These are phyloP conservation scores for Isabelozyma heimii DNA, from an alignment of 805 yeast species.

Conservation along the genomic window DNA sequence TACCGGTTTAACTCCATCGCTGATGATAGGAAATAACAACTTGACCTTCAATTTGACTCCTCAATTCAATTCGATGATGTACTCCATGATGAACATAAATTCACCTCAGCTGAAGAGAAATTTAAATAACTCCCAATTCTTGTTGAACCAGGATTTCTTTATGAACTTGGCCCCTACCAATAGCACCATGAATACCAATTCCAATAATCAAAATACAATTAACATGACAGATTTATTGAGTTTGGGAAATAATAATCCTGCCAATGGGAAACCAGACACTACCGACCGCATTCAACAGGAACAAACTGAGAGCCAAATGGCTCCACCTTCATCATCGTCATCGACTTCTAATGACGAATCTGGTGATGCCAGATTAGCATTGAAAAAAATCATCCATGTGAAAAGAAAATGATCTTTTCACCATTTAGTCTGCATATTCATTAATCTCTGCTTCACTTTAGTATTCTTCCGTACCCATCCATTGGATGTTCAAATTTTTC, in stretches of 20 bases:
- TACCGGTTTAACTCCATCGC: slow-evolving; percentile 29
- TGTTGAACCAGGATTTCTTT: slow-evolving; percentile 28
- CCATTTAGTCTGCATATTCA: neutral
- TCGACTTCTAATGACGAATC: slow-evolving; percentile 19
- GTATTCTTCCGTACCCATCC: neutral
- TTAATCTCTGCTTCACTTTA: neutral
- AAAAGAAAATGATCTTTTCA: slow-evolving; percentile 16
- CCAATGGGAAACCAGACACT: neutral
- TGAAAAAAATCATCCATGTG: slow-evolving; percentile 34
- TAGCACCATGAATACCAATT: slow-evolving; percentile 2
- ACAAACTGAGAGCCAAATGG: neutral
- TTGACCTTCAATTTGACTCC: slow-evolving; percentile 36
- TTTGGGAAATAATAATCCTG: slow-evolving; percentile 4
- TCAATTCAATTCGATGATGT: slow-evolving; percentile 40
- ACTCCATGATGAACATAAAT: slow-evolving; percentile 30
- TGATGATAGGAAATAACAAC: slow-evolving; percentile 2
- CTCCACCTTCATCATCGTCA: slow-evolving; percentile 4
- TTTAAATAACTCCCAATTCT: slow-evolving; percentile 13
- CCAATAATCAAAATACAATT: slow-evolving; percentile 6
- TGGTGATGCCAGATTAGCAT: slow-evolving; percentile 37
- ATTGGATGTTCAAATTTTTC: neutral
- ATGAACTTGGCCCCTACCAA: slow-evolving; percentile 8
- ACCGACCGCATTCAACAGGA: neutral
- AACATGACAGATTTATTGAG: slow-evolving; percentile 18
- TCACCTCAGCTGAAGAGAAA: slow-evolving; percentile 27